Conservation (phyloP, 164 flowering plant species). For the Chloranthus sessilifolius region DNA sequence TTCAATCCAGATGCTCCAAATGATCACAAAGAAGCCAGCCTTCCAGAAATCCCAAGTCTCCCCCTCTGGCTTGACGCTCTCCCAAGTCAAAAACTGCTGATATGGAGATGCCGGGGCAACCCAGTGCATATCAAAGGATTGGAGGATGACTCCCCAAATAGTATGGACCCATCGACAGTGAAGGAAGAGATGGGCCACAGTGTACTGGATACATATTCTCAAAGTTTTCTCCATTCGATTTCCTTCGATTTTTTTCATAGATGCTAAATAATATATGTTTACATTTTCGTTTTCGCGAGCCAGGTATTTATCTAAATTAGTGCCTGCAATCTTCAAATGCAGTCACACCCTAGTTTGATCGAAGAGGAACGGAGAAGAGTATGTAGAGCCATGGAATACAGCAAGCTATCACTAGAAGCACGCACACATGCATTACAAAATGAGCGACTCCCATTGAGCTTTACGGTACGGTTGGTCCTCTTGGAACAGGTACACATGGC, state of each 20-base stretch:
- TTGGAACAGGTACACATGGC: constrained; percentile 35
- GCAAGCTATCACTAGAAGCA: constrained; percentile 73
- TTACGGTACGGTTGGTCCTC: constrained; percentile 55
- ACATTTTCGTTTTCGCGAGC: neutral
- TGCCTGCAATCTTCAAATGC: constrained; percentile 10
- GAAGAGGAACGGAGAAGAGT: constrained; percentile 63
- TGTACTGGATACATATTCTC: neutral
- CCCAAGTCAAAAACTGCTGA: too few relatives aligned
- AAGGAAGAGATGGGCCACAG: neutral
- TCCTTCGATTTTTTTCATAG: neutral
- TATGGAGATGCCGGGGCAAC: too few relatives aligned
- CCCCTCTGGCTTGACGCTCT: too few relatives aligned
- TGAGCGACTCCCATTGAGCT: constrained; percentile 69
- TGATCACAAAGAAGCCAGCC: too few relatives aligned
- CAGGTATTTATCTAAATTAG: neutral
- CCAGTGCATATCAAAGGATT: too few relatives aligned
- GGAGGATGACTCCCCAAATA: neutral
- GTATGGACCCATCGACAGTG: neutral
- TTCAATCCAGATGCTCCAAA: too few relatives aligned
- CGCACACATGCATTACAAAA: constrained; percentile 82
- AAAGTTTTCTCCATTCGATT: neutral
- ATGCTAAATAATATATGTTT: neutral
- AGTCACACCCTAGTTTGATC: constrained; percentile 60
- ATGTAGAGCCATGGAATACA: constrained; percentile 63
- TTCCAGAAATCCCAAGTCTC: too few relatives aligned